Evolutionary conservation across 2,329 filamentous ascomycete species (phyloP).

Genomic region (Ceratocystis papillata): DNA sequence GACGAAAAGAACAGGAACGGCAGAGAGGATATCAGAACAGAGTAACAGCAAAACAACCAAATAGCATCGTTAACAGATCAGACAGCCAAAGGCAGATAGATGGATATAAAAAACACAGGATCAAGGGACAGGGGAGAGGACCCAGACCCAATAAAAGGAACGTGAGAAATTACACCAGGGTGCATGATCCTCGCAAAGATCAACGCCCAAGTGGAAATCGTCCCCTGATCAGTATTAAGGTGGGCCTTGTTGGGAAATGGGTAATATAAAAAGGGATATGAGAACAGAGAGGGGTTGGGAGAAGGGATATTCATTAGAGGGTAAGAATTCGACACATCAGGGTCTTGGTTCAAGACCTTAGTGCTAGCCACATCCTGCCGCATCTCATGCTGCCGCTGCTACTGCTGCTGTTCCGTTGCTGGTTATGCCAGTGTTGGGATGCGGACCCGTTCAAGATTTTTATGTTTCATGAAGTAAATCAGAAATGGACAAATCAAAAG

Average conservation of each 20-base stretch:
- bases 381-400: neutral
- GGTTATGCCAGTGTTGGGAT: neutral
- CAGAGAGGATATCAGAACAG: conserved; percentile 12
- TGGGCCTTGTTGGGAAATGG: neutral
- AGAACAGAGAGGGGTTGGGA: neutral
- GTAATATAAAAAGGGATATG: neutral
- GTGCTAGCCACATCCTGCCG: too few relatives aligned
- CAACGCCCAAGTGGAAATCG: too few relatives aligned
- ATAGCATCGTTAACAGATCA: neutral
- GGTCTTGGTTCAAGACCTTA: too few relatives aligned
- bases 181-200: too few relatives aligned
- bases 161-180: too few relatives aligned
- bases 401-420: neutral
- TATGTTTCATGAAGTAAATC: conserved; percentile 11
- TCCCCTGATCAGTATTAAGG: neutral
- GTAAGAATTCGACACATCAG: conserved; percentile 7
- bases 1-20: neutral
- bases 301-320: neutral
- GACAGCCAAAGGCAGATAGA: neutral
- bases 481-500: conserved; percentile 14
- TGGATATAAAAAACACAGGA: neutral
- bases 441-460: neutral
- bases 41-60: neutral
- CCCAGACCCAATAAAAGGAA: neutral
- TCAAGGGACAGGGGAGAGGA: neutral